Conservation (phyloP, 306 rosid genomes). For the Cucumis cinereus region DNA sequence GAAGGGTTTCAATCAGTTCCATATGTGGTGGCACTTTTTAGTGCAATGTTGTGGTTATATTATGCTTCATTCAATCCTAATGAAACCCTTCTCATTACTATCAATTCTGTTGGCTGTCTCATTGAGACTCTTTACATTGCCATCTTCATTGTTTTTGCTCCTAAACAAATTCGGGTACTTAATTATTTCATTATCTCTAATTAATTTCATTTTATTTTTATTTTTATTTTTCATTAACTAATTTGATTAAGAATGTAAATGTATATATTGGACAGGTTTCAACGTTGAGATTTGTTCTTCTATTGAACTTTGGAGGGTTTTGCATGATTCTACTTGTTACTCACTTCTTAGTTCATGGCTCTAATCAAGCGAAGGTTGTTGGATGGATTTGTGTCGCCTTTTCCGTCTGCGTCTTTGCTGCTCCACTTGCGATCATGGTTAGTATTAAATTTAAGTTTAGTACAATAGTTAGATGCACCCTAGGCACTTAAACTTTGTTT, state of each 20-base stretch:
- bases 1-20: constrained; percentile 87
- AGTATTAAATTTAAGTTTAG: background rate
- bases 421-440: constrained; percentile 80
- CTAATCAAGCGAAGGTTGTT: constrained; percentile 41
- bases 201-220: too few relatives aligned
- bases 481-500: too few relatives aligned
- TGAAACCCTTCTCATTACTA: constrained; percentile 62
- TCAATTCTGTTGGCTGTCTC: constrained; percentile 58
- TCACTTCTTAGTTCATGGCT: constrained; percentile 43
- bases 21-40: constrained; percentile 77
- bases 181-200: too few relatives aligned
- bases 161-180: constrained; percentile 58
- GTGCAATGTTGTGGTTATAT: constrained; percentile 83
- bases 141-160: constrained; percentile 50
- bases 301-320: constrained; percentile 58
- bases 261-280: constrained; percentile 23
- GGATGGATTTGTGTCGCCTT: constrained; percentile 83
- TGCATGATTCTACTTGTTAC: constrained; percentile 53
- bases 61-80: constrained; percentile 62
- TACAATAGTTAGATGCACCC: too few relatives aligned
- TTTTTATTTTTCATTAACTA: too few relatives aligned
- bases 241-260: background rate
- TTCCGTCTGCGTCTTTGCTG: constrained; percentile 71
- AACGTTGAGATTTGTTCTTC: constrained; percentile 53
- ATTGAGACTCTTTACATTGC: constrained; percentile 69